Evolutionary conservation across 768 basidiomycete species (phyloP).

Genomic region (Rhizopogon vinicolor): DNA sequence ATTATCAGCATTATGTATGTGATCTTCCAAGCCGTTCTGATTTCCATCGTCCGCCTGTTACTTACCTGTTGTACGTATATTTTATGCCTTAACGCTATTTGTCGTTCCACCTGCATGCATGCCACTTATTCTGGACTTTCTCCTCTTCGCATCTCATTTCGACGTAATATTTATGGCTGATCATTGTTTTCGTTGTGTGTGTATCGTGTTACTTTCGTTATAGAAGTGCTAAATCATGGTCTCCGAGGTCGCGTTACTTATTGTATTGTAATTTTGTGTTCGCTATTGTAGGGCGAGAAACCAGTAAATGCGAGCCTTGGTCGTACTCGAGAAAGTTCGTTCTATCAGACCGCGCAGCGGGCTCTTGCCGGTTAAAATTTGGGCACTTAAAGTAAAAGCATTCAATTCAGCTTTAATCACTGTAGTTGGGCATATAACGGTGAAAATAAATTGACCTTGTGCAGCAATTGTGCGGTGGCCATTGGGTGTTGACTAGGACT

Average conservation of each 20-base stretch:
- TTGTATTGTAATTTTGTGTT: neutral
- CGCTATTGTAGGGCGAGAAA: neutral
- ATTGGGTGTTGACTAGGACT: too few species aligned
- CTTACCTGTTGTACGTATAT: slow-evolving; percentile 22
- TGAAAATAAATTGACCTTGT: too few species aligned
- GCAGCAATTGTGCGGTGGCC: too few species aligned
- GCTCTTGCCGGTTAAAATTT: too few species aligned
- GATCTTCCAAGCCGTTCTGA: neutral
- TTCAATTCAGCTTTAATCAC: too few species aligned
- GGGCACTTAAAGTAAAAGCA: too few species aligned
- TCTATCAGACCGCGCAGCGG: too few species aligned
- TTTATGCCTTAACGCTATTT: slow-evolving; percentile 28
- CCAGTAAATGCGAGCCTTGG: neutral
- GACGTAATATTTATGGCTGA: neutral
- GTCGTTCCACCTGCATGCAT: neutral
- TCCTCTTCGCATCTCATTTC: neutral
- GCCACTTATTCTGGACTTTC: neutral
- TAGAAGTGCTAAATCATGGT: neutral
- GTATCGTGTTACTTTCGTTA: neutral
- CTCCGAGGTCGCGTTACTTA: neutral
- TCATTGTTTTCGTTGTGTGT: neutral
- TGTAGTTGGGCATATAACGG: too few species aligned
- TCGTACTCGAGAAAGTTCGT: too few species aligned
- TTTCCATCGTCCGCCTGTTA: slow-evolving; percentile 9
- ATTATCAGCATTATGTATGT: neutral